phyloP scores from a whole-genome alignment of 2,329 filamentous ascomycete genomes.

The Monilinia vaccinii-corymbosi region DNA sequence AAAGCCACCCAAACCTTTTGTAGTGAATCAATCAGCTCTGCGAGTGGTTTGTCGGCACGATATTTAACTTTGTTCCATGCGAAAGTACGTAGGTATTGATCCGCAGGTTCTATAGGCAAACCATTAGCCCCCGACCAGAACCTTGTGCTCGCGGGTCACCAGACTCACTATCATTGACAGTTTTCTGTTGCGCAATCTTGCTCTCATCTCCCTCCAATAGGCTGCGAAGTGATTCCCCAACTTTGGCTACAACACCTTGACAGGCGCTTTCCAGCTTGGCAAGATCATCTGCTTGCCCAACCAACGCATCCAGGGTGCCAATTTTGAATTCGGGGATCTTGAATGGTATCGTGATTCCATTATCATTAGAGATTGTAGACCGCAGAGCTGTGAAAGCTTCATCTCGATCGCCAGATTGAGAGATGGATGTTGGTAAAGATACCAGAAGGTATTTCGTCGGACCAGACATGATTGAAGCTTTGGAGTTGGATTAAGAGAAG shows the following conservation, averaged over 20 bases:
- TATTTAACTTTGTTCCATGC: conserved; percentile 98
- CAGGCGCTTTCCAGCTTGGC: conserved; percentile 77
- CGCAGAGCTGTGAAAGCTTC: conserved; percentile 73
- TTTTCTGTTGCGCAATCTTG: conserved; percentile 66
- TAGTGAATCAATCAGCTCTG: conserved; percentile 76
- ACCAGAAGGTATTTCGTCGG: conserved; percentile 68
- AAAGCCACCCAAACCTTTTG: conserved; percentile 57
- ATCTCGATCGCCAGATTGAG: conserved; percentile 69
- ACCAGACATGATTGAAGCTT: conserved; percentile 22
- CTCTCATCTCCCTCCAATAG: conserved; percentile 30
- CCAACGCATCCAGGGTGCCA: conserved; percentile 86
- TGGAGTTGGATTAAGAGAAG: neutral
- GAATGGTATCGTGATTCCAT: conserved; percentile 69
- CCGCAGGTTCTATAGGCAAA: conserved; percentile 66
- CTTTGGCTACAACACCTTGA: conserved; percentile 76
- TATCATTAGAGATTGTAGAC: conserved; percentile 62
- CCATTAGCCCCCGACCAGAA: conserved; percentile 8
- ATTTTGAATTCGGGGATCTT: conserved; percentile 93
- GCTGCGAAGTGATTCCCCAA: conserved; percentile 35
- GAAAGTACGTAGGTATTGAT: conserved; percentile 83
- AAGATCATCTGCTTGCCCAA: conserved; percentile 93
- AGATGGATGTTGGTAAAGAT: conserved; percentile 81
- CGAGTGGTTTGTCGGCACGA: conserved; percentile 80
- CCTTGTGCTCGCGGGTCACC: neutral
- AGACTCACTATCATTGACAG: conserved; percentile 70